phyloP scores from a whole-genome alignment of 176 grass and related monocot species.

The Puccinellia tenuiflora region DNA sequence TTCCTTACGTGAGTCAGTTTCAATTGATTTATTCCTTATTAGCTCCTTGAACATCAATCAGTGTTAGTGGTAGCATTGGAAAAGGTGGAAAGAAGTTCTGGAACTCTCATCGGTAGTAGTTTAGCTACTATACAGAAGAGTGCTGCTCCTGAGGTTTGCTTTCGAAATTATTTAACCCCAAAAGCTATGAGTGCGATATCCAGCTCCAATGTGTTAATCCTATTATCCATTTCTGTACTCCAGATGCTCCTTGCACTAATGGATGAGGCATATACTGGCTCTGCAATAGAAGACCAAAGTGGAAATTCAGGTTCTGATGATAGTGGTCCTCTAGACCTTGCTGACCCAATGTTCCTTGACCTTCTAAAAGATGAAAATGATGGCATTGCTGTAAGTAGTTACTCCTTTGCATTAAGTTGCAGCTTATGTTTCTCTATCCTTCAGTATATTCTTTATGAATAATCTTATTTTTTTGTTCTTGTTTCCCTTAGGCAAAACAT shows the following conservation, averaged over 20 bases:
- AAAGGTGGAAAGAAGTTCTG: constrained; percentile 91
- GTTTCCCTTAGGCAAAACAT: constrained; percentile 58
- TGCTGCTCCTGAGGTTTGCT: constrained; percentile 77
- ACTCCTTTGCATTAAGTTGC: not conserved
- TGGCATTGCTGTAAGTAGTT: constrained; percentile 76
- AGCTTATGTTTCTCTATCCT: not conserved
- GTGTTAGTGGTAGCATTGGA: constrained; percentile 91
- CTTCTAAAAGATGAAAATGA: constrained; percentile 98
- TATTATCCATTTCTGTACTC: constrained; percentile 1
- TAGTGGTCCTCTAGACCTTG: constrained; percentile 62
- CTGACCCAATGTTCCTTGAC: constrained; percentile 90
- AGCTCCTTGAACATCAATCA: constrained; percentile 35
- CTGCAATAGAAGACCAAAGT: constrained; percentile 66
- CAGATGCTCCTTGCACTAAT: constrained; percentile 96
- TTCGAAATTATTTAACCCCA: constrained; percentile 11
- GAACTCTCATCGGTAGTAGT: constrained; percentile 88
- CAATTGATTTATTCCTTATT: not conserved
- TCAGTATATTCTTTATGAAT: not conserved
- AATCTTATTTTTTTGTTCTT: not conserved
- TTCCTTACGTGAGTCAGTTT: not conserved
- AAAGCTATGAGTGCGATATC: constrained; percentile 12
- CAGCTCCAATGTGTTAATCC: constrained; percentile 5
- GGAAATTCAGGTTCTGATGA: constrained; percentile 72
- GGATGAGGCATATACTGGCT: constrained; percentile 97
- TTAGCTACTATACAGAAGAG: constrained; percentile 99